Conservation (phyloP, 192 early-diverging fungal species). For the Entomortierella chlamydospora region DNA sequence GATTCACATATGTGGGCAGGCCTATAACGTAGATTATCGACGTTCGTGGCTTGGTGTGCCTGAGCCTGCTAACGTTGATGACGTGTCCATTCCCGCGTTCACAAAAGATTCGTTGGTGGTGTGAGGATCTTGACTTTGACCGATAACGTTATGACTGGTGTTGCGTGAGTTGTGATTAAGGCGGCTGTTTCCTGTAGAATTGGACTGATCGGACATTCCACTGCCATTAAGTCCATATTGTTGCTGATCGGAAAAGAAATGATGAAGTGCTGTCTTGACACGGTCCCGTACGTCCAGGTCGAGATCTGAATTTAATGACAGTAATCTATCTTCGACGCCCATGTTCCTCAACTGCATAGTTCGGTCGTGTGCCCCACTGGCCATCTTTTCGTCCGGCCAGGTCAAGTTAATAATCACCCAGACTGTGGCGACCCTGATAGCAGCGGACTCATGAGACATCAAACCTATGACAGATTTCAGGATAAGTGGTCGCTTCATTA, state of each 20-base stretch:
- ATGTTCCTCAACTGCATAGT: slow-evolving; percentile 60
- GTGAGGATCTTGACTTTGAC: slow-evolving; percentile 3
- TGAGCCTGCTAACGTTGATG: not conserved
- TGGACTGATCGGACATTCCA: slow-evolving; percentile 2
- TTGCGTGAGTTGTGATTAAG: not conserved
- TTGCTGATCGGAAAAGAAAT: slow-evolving; percentile 57
- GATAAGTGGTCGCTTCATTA: slow-evolving; percentile 67
- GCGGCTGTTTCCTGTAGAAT: slow-evolving; percentile 2
- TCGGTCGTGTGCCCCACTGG: slow-evolving; percentile 56
- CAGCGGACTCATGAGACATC: slow-evolving; percentile 66
- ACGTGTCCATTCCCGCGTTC: not conserved
- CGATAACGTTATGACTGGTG: not conserved
- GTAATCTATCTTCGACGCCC: slow-evolving; percentile 70
- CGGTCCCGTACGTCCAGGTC: slow-evolving; percentile 78
- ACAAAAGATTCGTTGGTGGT: not conserved
- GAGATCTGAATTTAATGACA: slow-evolving; percentile 65
- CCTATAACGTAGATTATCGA: not conserved
- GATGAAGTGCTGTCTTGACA: slow-evolving; percentile 71
- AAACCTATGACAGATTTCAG: slow-evolving; percentile 60
- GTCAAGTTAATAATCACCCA: slow-evolving; percentile 85
- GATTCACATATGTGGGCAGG: too few relatives aligned
- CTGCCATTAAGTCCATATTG: slow-evolving; percentile 15
- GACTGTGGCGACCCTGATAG: slow-evolving; percentile 71
- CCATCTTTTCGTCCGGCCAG: slow-evolving; percentile 66
- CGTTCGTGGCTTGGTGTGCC: slow-evolving; percentile 1